Conservation (phyloP, 805 yeast genomes). For the Clavispora asparagi region DNA sequence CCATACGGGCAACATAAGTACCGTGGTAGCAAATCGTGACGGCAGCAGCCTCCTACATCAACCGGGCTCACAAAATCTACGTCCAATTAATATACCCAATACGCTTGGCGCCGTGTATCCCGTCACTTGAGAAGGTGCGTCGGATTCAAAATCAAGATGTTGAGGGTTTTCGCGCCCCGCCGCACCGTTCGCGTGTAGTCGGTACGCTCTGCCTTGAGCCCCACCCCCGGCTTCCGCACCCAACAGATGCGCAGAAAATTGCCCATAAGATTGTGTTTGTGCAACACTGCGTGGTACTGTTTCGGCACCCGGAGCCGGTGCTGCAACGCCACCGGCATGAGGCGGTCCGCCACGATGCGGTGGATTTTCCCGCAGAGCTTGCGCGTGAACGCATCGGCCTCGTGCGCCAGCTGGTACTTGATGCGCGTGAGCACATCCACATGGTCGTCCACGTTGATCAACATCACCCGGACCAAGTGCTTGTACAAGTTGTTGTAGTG, state of each 20-base stretch:
- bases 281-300: slow-evolving; percentile 22
- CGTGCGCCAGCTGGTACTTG: slow-evolving; percentile 29
- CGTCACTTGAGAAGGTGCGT: not conserved
- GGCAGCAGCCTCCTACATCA: too few species aligned
- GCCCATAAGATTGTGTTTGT: slow-evolving; percentile 19
- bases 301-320: slow-evolving; percentile 5
- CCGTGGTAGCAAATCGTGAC: too few species aligned
- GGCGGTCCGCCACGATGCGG: slow-evolving; percentile 21
- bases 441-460: slow-evolving; percentile 34
- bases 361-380: slow-evolving; percentile 22
- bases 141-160: not conserved
- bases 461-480: slow-evolving; percentile 32
- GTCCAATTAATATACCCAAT: too few species aligned
- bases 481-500: slow-evolving; percentile 21
- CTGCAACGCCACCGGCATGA: slow-evolving; percentile 21
- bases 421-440: slow-evolving; percentile 31
- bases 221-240: slow-evolving; percentile 12
- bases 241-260: slow-evolving; percentile 31
- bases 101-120: too few species aligned
- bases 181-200: not conserved
- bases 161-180: not conserved
- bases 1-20: too few species aligned
- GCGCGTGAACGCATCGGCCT: slow-evolving; percentile 24
- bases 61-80: too few species aligned
- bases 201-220: not conserved